A percentile compares a stretch with the other conserved stretches of the same genome.
Conservation (phyloP, 1,139 yeast species). For the Candida glucosophila region DNA sequence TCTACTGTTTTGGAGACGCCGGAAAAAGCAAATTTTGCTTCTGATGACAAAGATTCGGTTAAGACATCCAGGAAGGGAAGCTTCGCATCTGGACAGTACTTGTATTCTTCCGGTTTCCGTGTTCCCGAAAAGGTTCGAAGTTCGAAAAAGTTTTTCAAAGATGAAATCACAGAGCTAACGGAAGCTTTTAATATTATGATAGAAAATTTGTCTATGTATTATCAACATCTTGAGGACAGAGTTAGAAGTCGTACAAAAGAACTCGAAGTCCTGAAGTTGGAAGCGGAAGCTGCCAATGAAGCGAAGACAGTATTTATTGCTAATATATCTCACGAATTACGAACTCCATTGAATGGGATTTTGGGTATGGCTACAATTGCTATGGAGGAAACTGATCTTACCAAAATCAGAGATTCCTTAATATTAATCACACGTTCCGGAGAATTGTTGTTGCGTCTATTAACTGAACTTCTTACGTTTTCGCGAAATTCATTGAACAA, state of each 20-base stretch:
- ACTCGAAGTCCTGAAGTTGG: slow-evolving; percentile 77
- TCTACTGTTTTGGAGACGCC: not conserved
- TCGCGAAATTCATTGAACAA: slow-evolving; percentile 84
- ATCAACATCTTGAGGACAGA: slow-evolving; percentile 76
- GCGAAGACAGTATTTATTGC: slow-evolving; percentile 94
- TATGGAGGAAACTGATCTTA: slow-evolving; percentile 68
- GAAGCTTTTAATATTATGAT: slow-evolving; percentile 91
- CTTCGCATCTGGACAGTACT: no score
- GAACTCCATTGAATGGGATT: slow-evolving; percentile 94
- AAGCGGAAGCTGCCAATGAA: slow-evolving; percentile 90
- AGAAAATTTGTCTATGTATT: slow-evolving; percentile 76
- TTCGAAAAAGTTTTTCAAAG: slow-evolving; percentile 57
- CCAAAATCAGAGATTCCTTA: slow-evolving; percentile 55
- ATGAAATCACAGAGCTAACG: slow-evolving; percentile 80
- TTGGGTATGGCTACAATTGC: slow-evolving; percentile 94
- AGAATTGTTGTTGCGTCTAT: slow-evolving; percentile 73
- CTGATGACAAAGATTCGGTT: slow-evolving; percentile 1
- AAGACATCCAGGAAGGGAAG: no score
- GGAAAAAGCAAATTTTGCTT: slow-evolving; percentile 1
- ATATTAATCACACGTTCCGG: slow-evolving; percentile 83
- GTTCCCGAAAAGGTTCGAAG: slow-evolving; percentile 46
- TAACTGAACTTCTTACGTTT: slow-evolving; percentile 82
- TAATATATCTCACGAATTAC: slow-evolving; percentile 86
- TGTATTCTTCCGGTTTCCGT: slow-evolving; percentile 31
- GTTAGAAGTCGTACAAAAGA: slow-evolving; percentile 85